Evolutionary conservation across 1,284 basidiomycete species (phyloP).

Genomic region (Puccinia hordei): DNA sequence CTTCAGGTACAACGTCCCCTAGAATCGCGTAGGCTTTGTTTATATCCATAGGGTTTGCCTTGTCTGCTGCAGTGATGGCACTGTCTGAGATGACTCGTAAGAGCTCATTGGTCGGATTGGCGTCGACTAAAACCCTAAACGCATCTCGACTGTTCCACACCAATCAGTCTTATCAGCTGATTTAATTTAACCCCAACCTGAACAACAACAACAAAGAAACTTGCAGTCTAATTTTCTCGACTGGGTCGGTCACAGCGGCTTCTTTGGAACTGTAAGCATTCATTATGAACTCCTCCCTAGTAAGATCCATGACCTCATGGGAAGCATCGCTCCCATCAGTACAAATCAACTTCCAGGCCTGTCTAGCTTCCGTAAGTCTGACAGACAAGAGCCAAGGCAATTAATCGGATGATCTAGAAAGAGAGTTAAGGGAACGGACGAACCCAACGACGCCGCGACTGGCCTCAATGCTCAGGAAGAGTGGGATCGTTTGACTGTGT

Average conservation of each 20-base stretch:
- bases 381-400: neutral
- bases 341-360: conserved; percentile 27
- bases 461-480: conserved; percentile 10
- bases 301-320: conserved; percentile 22
- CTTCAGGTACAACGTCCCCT: conserved; percentile 44
- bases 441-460: conserved; percentile 44
- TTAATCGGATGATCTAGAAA: neutral
- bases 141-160: conserved; percentile 19
- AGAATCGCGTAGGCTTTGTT: conserved; percentile 43
- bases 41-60: conserved; percentile 33
- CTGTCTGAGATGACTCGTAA: conserved; percentile 31
- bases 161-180: neutral
- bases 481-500: conserved; percentile 11
- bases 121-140: conserved; percentile 8
- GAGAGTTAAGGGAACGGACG: neutral
- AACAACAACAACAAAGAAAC: neutral
- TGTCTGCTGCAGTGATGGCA: neutral
- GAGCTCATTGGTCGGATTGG: conserved; percentile 41
- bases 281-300: conserved; percentile 37
- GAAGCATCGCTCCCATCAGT: neutral
- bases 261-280: conserved; percentile 7
- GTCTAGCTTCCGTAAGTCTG: conserved; percentile 27
- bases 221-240: conserved; percentile 32
- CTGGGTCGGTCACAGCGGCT: neutral
- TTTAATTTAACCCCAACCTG: neutral